Percentiles rank a stretch among this genome's conserved stretches.
Conservation (phyloP, 2,329 filamentous ascomycete species). For the Bipolaris zeicola region DNA sequence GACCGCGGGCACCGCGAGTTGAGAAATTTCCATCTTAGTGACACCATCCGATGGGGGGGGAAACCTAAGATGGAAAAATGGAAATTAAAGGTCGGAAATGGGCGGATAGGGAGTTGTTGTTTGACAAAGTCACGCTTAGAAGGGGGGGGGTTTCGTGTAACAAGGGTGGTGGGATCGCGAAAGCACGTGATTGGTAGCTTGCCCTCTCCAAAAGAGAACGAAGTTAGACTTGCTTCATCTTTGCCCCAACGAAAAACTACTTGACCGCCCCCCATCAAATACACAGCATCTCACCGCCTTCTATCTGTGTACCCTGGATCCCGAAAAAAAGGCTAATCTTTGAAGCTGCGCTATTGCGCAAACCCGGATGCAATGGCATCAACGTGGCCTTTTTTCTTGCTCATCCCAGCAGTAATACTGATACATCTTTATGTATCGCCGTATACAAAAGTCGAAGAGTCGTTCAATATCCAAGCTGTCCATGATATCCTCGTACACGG, state of each 20-base stretch:
- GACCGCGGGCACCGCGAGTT: conserved; percentile 71
- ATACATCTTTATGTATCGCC: conserved; percentile 76
- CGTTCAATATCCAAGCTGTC: conserved; percentile 92
- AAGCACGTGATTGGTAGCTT: conserved; percentile 32
- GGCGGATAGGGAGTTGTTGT: conserved; percentile 3
- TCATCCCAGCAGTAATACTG: conserved; percentile 49
- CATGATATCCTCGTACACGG: conserved; percentile 89
- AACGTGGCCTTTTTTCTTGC: conserved; percentile 35
- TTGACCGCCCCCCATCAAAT: not conserved
- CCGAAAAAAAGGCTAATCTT: too few species aligned
- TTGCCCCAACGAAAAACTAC: not conserved
- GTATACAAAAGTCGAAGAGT: conserved; percentile 98
- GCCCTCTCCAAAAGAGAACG: not conserved
- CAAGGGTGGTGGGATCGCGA: conserved; percentile 11
- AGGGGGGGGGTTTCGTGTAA: conserved; percentile 5
- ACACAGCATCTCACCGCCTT: not conserved
- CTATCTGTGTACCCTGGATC: conserved; percentile 24
- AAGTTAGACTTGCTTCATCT: conserved; percentile 3
- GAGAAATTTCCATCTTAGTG: conserved; percentile 33
- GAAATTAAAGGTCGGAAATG: not conserved
- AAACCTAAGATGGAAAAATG: not conserved
- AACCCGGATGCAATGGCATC: conserved; percentile 27
- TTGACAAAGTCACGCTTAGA: not conserved
- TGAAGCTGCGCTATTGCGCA: too few species aligned
- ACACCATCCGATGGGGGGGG: not conserved